These are phyloP conservation scores for Hydrangea macrophylla DNA, from an alignment of 148 eudicot species.

Conservation along the genomic window DNA sequence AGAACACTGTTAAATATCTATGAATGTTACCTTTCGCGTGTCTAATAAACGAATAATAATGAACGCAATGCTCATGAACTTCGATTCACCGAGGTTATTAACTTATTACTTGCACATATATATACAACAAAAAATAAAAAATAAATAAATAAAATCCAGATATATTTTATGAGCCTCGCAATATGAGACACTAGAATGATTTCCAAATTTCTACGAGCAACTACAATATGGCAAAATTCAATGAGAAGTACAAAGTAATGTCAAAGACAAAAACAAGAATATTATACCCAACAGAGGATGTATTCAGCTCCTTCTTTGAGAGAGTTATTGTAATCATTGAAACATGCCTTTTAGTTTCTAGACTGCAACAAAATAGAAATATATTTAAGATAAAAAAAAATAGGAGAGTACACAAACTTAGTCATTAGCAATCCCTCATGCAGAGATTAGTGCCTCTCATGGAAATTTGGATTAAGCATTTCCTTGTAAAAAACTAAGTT, in stretches of 20 bases:
- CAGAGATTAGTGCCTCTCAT: neutral
- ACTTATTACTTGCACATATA: too few species aligned
- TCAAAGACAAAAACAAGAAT: neutral
- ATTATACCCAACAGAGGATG: slow-evolving; percentile 61
- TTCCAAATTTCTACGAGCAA: neutral
- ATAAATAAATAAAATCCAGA: too few species aligned
- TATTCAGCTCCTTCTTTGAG: slow-evolving; percentile 69
- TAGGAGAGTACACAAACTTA: neutral
- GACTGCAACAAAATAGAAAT: slow-evolving; percentile 31
- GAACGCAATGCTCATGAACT: too few species aligned
- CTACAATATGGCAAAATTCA: too few species aligned
- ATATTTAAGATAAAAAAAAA: neutral
- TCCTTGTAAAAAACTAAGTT: neutral
- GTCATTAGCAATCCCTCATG: neutral
- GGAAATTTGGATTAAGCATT: neutral
- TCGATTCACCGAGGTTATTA: too few species aligned
- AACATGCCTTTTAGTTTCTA: slow-evolving; percentile 95
- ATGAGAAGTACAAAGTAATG: too few species aligned
- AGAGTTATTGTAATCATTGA: slow-evolving; percentile 87
- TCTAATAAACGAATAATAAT: too few species aligned
- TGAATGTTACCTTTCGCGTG: too few species aligned
- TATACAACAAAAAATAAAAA: too few species aligned
- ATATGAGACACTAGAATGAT: neutral
- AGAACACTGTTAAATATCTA: too few species aligned
- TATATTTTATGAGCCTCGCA: neutral